phyloP scores from a whole-genome alignment of 495 filamentous ascomycete genomes.

The Penicillium nucicola region DNA sequence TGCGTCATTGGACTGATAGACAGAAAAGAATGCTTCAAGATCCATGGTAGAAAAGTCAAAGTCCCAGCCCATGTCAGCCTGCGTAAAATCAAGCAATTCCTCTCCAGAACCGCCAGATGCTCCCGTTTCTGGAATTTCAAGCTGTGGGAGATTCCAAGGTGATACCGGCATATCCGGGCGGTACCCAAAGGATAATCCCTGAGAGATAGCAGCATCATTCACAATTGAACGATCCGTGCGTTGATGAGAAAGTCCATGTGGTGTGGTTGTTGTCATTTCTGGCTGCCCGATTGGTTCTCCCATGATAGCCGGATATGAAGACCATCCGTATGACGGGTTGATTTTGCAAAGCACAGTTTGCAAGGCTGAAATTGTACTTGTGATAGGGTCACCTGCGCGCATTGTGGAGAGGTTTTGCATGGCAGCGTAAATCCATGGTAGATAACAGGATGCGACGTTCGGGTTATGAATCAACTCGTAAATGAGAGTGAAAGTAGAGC shows the following conservation, averaged over 20 bases:
- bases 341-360: conserved; percentile 34
- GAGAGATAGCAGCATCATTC: neutral
- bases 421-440: conserved; percentile 41
- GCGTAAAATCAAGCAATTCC: conserved; percentile 40
- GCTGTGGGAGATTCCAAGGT: conserved; percentile 19
- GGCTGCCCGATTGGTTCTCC: neutral
- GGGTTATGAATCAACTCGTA: conserved; percentile 41
- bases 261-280: neutral
- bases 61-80: conserved; percentile 45
- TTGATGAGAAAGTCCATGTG: neutral
- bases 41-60: conserved; percentile 49
- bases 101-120: conserved; percentile 29
- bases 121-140: conserved; percentile 21
- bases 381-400: conserved; percentile 28
- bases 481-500: conserved; percentile 35
- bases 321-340: conserved; percentile 35
- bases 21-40: conserved; percentile 40
- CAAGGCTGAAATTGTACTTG: conserved; percentile 30
- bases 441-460: conserved; percentile 26
- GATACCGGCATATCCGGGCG: conserved; percentile 17
- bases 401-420: conserved; percentile 31
- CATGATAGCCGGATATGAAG: neutral
- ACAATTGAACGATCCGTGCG: neutral
- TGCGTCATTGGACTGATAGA: conserved; percentile 23
- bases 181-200: neutral